Evolutionary conservation across 257 asterid species (phyloP), one percentile per base, ranked within the genome.

Genomic region (Sherardia arvensis): DNA sequence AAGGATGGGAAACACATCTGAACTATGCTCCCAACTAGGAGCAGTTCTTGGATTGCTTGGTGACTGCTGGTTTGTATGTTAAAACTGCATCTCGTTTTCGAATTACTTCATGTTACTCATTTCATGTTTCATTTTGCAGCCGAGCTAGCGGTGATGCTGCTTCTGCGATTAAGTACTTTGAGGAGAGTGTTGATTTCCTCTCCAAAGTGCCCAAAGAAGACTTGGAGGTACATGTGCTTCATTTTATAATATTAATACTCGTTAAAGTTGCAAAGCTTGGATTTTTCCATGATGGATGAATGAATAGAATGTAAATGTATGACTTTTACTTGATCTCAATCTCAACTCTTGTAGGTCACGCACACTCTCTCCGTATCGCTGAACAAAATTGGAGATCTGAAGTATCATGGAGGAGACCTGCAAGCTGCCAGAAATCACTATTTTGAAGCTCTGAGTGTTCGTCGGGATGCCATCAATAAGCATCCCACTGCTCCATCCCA

Each of bases 1-100:
- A 59, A 85, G 73, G 75, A 65, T 38, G 53, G 99, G 97, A 59
- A 78, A 78, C 71, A 89, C 95, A 54, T 82, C 91, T 3, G 99
- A 87, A 69, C 71, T 92, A 74, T 92, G 96, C 78, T 92, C 99
- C 30, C 99, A 89, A 82, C 80, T 92, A 9, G 99, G 99, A 63
- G 99, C 99, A 47, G 95, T 92, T 70, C 75, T 89, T 64, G 99
- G 99, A 21, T 87, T 90, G 97, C 95, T 89, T 60, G 99, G 99
- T 20, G 99, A 92, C 72, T 92, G 99, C 85, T 87, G 97, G 99
- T 92, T 66, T 56, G 84, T 74, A 60, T 60, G 7, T 43, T 61
- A 30, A 57, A 7, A 29, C 36, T 67, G 68, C 18, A 22, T 55
- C 62, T 26, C 22, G 28, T 22, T 54, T 12, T 18, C 48, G 21